phyloP scores from a whole-genome alignment of 2,329 filamentous ascomycete species.

The Aureobasidium melanogenum region DNA sequence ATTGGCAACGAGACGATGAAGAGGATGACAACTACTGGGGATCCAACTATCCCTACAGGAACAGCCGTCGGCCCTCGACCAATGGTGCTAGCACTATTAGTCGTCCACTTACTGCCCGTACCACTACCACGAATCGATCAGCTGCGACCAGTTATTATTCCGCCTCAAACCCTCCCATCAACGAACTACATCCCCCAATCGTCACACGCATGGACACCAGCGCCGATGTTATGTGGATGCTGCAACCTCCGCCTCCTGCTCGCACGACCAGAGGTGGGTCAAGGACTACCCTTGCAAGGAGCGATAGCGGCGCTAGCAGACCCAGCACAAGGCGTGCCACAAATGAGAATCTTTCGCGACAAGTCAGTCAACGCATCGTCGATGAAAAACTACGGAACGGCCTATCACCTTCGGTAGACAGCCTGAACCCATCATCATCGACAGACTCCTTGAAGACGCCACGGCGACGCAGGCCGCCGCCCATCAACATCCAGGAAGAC shows the following conservation, averaged over 20 bases:
- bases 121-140: constrained; percentile 21
- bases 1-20: constrained; percentile 83
- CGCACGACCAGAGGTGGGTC: constrained; percentile 57
- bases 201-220: constrained; percentile 22
- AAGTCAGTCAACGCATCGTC: constrained; percentile 30
- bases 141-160: constrained; percentile 14
- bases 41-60: constrained; percentile 21
- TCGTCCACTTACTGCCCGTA: constrained; percentile 15
- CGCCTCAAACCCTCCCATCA: constrained; percentile 47
- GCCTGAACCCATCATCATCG: constrained; percentile 12
- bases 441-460: constrained; percentile 12
- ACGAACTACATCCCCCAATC: constrained; percentile 56
- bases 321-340: constrained; percentile 27
- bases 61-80: not conserved
- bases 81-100: constrained; percentile 4
- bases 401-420: constrained; percentile 15
- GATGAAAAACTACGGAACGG: constrained; percentile 23
- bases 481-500: constrained; percentile 14
- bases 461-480: constrained; percentile 14
- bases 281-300: constrained; percentile 47
- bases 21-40: constrained; percentile 85
- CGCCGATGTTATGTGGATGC: constrained; percentile 78
- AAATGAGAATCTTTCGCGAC: constrained; percentile 21
- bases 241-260: constrained; percentile 82
- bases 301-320: constrained; percentile 34